phyloP scores from a whole-genome alignment of 305 asterid species.

The Coffea humblotiana region DNA sequence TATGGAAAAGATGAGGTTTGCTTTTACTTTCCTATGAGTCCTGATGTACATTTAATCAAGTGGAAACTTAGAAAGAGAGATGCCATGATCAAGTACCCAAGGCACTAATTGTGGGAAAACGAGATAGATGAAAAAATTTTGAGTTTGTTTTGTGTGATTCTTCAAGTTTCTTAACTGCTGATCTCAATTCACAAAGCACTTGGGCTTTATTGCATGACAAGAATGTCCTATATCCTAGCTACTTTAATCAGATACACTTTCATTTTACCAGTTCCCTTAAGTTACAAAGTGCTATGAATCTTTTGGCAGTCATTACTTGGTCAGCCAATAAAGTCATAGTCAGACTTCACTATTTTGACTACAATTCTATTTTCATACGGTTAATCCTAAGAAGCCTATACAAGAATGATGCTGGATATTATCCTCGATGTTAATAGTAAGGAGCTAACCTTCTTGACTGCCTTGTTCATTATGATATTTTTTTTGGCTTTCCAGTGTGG shows the following conservation, averaged over 20 bases:
- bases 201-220: neutral
- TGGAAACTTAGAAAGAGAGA: neutral
- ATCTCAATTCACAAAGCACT: neutral
- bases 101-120: neutral
- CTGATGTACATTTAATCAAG: conserved; percentile 14
- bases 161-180: neutral
- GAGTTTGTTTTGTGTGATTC: neutral
- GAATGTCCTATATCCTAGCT: neutral
- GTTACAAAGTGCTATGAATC: neutral
- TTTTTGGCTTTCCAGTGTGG: neutral
- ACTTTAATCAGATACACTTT: neutral
- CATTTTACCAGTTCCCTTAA: neutral
- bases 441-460: neutral
- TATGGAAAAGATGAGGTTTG: conserved; percentile 86
- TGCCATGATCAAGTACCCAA: no score
- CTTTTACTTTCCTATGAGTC: conserved; percentile 11
- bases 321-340: neutral
- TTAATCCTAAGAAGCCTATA: neutral
- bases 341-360: neutral
- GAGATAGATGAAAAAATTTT: neutral
- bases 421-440: neutral
- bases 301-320: neutral
- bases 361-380: neutral
- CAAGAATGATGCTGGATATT: neutral
- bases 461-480: neutral